Evolutionary conservation across 768 basidiomycete genomes (phyloP), one percentile per base, ranked within the genome.

Genomic region (Chalciporus sphaerocephalus): DNA sequence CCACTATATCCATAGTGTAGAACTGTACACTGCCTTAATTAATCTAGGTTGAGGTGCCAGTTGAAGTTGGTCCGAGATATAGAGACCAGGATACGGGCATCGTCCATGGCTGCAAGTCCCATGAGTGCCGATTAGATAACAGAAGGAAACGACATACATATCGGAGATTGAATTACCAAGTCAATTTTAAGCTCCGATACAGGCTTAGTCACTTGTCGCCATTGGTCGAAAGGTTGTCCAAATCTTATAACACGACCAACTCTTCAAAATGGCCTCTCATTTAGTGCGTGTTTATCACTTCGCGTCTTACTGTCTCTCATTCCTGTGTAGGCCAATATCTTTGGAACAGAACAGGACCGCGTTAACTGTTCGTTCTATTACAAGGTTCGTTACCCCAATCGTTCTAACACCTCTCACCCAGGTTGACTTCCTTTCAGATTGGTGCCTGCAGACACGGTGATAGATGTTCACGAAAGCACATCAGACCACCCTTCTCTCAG

Each of bases 311-410:
- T 28, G 15, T 28, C 40, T 53, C 50, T 50, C 27, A 50, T 12
- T 24, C 27, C 22, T 40, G 10, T 36, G 6, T 48, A 94, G 84
- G 92, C 93, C 50, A 93, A 94, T 51, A 97, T 97, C 65, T 97
- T 95, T 58, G 91, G 91, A 54, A 93, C 90, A 51, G 89, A 92
- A 67, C 89, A 91, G 67, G 88, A 91, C 64, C 85, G 94, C 57
- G 95, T 99, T 52, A 99, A 99, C 65, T 99, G 95, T 64, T 97
- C 94, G 1, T 98, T 99, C 74, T 98, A 96, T 71, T 93, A 95
- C 74, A 95, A 95, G 73, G 88, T 88, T 51, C 25, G 79, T 65
- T 30, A 15, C 33, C 30, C n/a, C 46, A 43, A 50, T 34, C 23
- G 21, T 10, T 16, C 8, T 40, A 16, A 16, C 6, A 7, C 15